These are phyloP conservation scores for Saraca asoca DNA, from an alignment of 331 rosid species.

Conservation along the genomic window DNA sequence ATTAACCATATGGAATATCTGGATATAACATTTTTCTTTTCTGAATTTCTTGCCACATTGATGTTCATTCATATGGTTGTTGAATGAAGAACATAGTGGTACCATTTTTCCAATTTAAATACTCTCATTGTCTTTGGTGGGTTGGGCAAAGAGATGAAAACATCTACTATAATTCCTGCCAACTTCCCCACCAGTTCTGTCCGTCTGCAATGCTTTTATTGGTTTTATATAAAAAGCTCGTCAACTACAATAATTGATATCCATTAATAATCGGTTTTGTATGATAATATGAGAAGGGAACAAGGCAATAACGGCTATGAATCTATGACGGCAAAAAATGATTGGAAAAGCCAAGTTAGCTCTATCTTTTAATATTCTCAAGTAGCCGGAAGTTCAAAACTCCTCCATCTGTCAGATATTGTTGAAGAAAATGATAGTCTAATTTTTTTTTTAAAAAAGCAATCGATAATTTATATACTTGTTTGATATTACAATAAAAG, in stretches of 20 bases:
- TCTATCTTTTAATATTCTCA: too few relatives aligned
- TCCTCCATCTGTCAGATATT: too few relatives aligned
- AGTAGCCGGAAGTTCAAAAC: too few relatives aligned
- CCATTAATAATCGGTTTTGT: not conserved
- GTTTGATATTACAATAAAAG: too few relatives aligned
- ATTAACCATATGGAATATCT: not conserved
- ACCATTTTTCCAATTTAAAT: not conserved
- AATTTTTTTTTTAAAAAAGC: too few relatives aligned
- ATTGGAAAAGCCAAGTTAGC: too few relatives aligned
- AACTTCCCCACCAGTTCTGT: conserved; percentile 16
- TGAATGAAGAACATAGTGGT: not conserved
- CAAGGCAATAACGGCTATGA: not conserved
- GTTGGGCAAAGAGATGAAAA: conserved; percentile 17
- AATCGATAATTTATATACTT: too few relatives aligned
- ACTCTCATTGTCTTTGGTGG: conserved; percentile 9
- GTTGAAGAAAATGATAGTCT: too few relatives aligned
- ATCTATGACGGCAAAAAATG: too few relatives aligned
- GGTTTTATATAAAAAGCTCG: not conserved
- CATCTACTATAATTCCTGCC: conserved; percentile 8
- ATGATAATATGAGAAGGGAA: not conserved
- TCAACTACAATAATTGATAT: not conserved
- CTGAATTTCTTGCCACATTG: not conserved
- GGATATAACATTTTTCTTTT: not conserved
- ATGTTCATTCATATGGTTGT: not conserved
- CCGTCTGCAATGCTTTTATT: not conserved